Conservation (phyloP, 345 rosid genomes). For the Moricandia arvensis region DNA sequence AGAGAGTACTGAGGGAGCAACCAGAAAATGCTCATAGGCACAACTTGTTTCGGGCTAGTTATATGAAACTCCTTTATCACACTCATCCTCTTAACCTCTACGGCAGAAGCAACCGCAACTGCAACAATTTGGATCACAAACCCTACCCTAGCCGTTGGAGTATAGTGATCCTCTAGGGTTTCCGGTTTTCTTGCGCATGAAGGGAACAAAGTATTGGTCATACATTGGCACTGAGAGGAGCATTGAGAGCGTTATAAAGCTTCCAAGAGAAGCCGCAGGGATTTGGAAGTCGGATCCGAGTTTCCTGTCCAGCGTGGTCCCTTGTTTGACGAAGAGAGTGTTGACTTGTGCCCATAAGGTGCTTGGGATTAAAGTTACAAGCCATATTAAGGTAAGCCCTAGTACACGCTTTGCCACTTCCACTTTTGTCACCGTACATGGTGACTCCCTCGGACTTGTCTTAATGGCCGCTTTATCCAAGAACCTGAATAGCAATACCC, state of each 20-base stretch:
- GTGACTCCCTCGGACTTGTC: conserved; percentile 37
- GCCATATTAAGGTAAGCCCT: conserved; percentile 74
- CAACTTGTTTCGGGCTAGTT: conserved; percentile 46
- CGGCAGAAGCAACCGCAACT: conserved; percentile 66
- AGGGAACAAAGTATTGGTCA: conserved; percentile 76
- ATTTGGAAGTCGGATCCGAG: conserved; percentile 60
- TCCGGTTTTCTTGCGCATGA: conserved; percentile 60
- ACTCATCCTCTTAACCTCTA: conserved; percentile 63
- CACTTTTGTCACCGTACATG: conserved; percentile 81
- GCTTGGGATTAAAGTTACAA: conserved; percentile 77
- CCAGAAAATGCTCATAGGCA: conserved; percentile 89
- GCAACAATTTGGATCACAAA: conserved; percentile 68
- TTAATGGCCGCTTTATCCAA: conserved; percentile 87
- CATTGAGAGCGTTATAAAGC: conserved; percentile 85
- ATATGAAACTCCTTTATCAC: conserved; percentile 43
- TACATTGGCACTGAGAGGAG: conserved; percentile 79
- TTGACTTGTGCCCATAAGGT: conserved; percentile 91
- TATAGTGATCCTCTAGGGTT: conserved; percentile 83
- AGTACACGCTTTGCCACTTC: conserved; percentile 73
- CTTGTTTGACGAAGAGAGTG: conserved; percentile 89
- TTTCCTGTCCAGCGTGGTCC: conserved; percentile 69
- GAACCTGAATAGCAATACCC: conserved; percentile 45
- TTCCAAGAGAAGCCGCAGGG: conserved; percentile 81
- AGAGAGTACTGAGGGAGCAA: conserved; percentile 78
- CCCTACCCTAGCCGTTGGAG: conserved; percentile 83